These are phyloP conservation scores for Fusarium mexicanum DNA, from an alignment of 2,329 filamentous ascomycete species.

Conservation along the genomic window DNA sequence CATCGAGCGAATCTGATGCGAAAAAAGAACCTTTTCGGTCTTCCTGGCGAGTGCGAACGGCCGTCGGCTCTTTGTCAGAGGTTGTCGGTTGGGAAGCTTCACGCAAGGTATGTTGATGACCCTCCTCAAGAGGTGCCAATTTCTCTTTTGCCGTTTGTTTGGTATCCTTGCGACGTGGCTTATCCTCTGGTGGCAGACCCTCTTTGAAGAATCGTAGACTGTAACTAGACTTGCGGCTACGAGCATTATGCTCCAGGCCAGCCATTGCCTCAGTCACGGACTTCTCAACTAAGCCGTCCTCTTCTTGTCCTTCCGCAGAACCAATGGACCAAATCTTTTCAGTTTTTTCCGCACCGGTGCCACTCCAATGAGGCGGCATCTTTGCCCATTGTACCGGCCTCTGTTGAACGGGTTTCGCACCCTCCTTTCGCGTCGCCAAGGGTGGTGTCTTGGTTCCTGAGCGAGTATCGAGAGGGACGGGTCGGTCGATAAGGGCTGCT, in stretches of 20 bases:
- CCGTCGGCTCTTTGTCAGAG: slow-evolving; percentile 6
- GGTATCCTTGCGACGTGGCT: slow-evolving; percentile 62
- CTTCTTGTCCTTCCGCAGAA: slow-evolving; percentile 58
- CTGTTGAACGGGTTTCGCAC: slow-evolving; percentile 18
- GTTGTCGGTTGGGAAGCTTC: background rate
- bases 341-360: slow-evolving; percentile 62
- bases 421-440: slow-evolving; percentile 21
- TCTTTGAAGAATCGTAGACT: slow-evolving; percentile 74
- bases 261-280: slow-evolving; percentile 71
- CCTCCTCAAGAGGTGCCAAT: slow-evolving; percentile 50
- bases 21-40: slow-evolving; percentile 18
- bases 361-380: slow-evolving; percentile 57
- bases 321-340: slow-evolving; percentile 74
- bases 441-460: slow-evolving; percentile 24
- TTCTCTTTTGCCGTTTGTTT: slow-evolving; percentile 53
- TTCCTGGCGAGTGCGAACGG: slow-evolving; percentile 21
- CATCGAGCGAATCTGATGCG: slow-evolving; percentile 19
- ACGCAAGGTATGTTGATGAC: background rate
- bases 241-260: slow-evolving; percentile 69
- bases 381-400: slow-evolving; percentile 41
- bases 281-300: slow-evolving; percentile 69
- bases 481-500: slow-evolving; percentile 43
- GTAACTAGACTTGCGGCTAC: slow-evolving; percentile 74
- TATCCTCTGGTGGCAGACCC: slow-evolving; percentile 68
- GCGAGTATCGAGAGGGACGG: slow-evolving; percentile 35